Evolutionary conservation across 2,329 filamentous ascomycete species (phyloP).

Genomic region (Hymenoscyphus fraxineus): DNA sequence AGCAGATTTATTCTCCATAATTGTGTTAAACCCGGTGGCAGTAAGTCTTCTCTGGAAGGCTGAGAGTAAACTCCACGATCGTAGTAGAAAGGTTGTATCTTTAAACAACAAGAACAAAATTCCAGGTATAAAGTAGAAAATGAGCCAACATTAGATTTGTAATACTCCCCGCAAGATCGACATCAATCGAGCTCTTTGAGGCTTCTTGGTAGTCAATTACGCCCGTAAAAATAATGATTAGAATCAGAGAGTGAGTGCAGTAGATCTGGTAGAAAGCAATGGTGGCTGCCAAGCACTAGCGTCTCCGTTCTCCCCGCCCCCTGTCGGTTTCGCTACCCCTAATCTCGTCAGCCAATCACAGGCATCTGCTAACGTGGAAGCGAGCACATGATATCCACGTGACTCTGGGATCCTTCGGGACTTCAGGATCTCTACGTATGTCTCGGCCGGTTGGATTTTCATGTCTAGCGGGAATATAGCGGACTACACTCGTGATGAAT

Average conservation of each 20-base stretch:
- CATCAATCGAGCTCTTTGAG: neutral
- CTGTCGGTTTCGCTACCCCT: neutral
- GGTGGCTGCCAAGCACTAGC: neutral
- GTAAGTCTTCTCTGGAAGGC: neutral
- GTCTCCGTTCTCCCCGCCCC: neutral
- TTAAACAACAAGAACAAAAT: neutral
- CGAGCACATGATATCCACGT: neutral
- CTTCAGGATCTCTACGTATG: neutral
- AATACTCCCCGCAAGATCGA: neutral
- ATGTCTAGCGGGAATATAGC: too few relatives aligned
- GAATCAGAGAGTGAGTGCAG: neutral
- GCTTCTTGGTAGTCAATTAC: neutral
- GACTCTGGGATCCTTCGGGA: neutral
- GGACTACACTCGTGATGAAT: too few relatives aligned
- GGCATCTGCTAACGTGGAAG: too few relatives aligned
- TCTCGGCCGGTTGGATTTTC: too few relatives aligned
- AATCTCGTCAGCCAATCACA: neutral
- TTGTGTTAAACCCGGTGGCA: neutral
- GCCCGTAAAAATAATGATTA: neutral
- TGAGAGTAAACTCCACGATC: neutral
- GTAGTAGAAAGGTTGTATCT: neutral
- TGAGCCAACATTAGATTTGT: neutral
- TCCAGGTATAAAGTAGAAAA: neutral
- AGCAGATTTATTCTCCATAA: neutral
- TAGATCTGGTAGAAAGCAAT: neutral